A percentile compares a stretch with the other conserved stretches of the same genome.
phyloP scores from a whole-genome alignment of 78 protist species.

The Dictyostelium citrinum region DNA sequence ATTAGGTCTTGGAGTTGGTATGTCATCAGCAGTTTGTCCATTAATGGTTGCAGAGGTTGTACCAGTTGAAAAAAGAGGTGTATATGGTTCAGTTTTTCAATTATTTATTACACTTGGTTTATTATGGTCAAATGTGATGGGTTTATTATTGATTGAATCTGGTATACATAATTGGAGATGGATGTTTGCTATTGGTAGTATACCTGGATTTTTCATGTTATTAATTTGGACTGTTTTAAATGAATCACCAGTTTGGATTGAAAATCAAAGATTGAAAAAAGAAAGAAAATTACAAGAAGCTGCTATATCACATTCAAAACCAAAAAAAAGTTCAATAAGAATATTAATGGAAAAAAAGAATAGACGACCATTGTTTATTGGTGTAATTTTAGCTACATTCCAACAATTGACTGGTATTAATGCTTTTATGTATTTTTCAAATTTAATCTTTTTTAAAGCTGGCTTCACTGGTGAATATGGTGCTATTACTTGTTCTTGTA shows the following conservation, averaged over 20 bases:
- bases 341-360: neutral
- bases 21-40: conserved; percentile 54
- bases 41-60: conserved; percentile 59
- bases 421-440: conserved; percentile 69
- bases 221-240: conserved; percentile 22
- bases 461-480: conserved; percentile 46
- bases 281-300: neutral
- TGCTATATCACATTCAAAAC: neutral
- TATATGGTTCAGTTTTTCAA: conserved; percentile 51
- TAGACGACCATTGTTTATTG: conserved; percentile 48
- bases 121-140: conserved; percentile 41
- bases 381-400: conserved; percentile 9
- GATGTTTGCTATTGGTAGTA: conserved; percentile 68
- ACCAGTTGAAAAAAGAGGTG: conserved; percentile 63
- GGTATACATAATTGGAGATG: conserved; percentile 56
- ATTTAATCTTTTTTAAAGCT: conserved; percentile 16
- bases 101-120: conserved; percentile 57
- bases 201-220: conserved; percentile 39
- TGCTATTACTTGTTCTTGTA: conserved; percentile 30
- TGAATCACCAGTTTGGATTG: conserved; percentile 50
- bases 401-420: conserved; percentile 70
- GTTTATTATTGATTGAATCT: conserved; percentile 37
- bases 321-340: neutral
- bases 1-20: conserved; percentile 65
- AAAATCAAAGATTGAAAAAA: neutral